These are phyloP conservation scores for Teunomyces barrocoloradensis DNA, from an alignment of 805 yeast species.

Conservation along the genomic window DNA sequence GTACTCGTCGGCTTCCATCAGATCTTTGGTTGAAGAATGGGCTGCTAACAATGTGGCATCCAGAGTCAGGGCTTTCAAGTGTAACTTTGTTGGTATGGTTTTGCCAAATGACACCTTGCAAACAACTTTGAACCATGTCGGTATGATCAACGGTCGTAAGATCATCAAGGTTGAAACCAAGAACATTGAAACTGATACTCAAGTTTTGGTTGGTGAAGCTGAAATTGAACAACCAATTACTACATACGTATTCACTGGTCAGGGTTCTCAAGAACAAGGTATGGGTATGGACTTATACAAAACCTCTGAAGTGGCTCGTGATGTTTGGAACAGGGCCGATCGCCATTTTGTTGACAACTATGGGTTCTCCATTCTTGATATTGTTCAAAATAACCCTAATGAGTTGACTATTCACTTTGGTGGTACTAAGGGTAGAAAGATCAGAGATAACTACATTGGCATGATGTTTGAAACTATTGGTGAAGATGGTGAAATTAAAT, in stretches of 20 bases:
- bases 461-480: slow-evolving; percentile 97
- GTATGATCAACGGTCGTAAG: slow-evolving; percentile 99
- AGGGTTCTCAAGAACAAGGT: slow-evolving; percentile 99
- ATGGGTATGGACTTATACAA: slow-evolving; percentile 99
- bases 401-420: slow-evolving; percentile 96
- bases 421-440: slow-evolving; percentile 94
- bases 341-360: slow-evolving; percentile 86
- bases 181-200: slow-evolving; percentile 73
- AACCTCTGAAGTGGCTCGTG: slow-evolving; percentile 85
- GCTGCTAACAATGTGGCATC: slow-evolving; percentile 97
- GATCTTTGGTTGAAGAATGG: slow-evolving; percentile 95
- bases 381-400: slow-evolving; percentile 93
- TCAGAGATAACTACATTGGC: slow-evolving; percentile 89
- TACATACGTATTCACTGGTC: slow-evolving; percentile 97
- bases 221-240: slow-evolving; percentile 98
- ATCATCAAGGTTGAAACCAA: slow-evolving; percentile 87
- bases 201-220: slow-evolving; percentile 91
- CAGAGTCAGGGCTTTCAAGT: slow-evolving; percentile 91
- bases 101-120: slow-evolving; percentile 89
- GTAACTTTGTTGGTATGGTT: slow-evolving; percentile 94
- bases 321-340: slow-evolving; percentile 98
- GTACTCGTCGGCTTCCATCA: slow-evolving; percentile 95
- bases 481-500: slow-evolving; percentile 74
- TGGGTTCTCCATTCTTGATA: slow-evolving; percentile 95
- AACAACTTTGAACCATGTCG: slow-evolving; percentile 89